Evolutionary conservation across 2,329 filamentous ascomycete species (phyloP).

Genomic region (Ophiocordyceps camponoti-leonardi): DNA sequence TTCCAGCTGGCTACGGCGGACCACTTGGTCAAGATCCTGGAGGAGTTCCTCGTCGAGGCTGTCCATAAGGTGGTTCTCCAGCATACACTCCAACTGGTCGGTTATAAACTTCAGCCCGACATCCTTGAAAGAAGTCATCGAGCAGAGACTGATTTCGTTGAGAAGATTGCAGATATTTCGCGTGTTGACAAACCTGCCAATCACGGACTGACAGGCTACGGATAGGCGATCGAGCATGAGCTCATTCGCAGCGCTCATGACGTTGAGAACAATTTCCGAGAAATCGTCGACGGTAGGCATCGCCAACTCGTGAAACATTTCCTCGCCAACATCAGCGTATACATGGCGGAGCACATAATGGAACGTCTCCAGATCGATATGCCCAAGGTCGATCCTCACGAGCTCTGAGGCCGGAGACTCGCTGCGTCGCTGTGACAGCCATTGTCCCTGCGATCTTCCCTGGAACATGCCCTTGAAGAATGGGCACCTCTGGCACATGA

Average conservation of each 20-base stretch:
- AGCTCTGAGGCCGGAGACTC: constrained; percentile 15
- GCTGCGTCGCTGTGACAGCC: constrained; percentile 57
- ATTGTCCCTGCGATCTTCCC: constrained; percentile 70
- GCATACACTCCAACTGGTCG: constrained; percentile 75
- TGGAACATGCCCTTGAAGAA: constrained; percentile 87
- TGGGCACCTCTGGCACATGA: constrained; percentile 71
- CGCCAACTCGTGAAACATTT: constrained; percentile 66
- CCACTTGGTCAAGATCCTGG: constrained; percentile 60
- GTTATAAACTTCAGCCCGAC: constrained; percentile 82
- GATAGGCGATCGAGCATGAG: constrained; percentile 86
- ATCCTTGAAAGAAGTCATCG: constrained; percentile 72
- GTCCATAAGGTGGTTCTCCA: constrained; percentile 77
- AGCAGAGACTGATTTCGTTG: constrained; percentile 72
- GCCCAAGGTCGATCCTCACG: constrained; percentile 64
- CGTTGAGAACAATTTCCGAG: constrained; percentile 75
- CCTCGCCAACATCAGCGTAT: constrained; percentile 66
- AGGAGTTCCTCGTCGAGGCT: constrained; percentile 76
- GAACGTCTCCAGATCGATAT: constrained; percentile 60
- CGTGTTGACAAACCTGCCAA: constrained; percentile 70
- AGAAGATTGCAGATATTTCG: constrained; percentile 76
- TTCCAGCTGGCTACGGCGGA: constrained; percentile 66
- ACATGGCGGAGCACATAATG: constrained; percentile 62
- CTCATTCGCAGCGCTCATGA: constrained; percentile 81
- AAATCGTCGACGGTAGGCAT: constrained; percentile 63
- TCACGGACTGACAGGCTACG: constrained; percentile 70